Conservation (phyloP, 2,329 filamentous ascomycete species). For the Pseudopithomyces maydicus region DNA sequence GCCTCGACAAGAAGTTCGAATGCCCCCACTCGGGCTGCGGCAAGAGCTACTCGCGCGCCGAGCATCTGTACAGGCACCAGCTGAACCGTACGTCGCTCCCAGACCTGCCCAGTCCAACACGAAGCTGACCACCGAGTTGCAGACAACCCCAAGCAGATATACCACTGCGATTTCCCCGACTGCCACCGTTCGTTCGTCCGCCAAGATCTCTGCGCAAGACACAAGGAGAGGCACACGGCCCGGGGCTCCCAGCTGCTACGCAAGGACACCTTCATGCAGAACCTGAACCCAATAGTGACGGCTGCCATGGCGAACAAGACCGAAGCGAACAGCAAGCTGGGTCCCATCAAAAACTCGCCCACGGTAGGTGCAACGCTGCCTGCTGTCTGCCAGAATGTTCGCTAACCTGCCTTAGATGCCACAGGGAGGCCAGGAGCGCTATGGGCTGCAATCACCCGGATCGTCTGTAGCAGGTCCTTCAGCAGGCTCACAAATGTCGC, state of each 20-base stretch:
- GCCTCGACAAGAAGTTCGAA: conserved; percentile 71
- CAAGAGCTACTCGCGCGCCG: conserved; percentile 94
- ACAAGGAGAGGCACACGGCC: conserved; percentile 56
- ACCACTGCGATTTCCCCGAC: conserved; percentile 88
- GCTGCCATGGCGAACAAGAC: conserved; percentile 44
- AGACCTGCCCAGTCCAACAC: not conserved
- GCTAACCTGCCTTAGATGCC: conserved; percentile 20
- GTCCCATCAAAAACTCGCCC: conserved; percentile 27
- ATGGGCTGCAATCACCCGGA: conserved; percentile 39
- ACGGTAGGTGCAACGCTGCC: conserved; percentile 19
- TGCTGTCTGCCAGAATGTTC: not conserved
- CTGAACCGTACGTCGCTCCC: conserved; percentile 73
- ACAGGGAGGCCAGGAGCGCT: conserved; percentile 20
- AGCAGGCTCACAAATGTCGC: conserved; percentile 40
- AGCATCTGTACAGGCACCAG: conserved; percentile 96
- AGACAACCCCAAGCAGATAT: conserved; percentile 95
- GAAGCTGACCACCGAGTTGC: conserved; percentile 18
- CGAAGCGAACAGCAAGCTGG: conserved; percentile 25
- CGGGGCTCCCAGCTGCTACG: conserved; percentile 78
- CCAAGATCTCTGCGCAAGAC: conserved; percentile 83
- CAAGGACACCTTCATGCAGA: conserved; percentile 70
- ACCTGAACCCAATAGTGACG: conserved; percentile 49
- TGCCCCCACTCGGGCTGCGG: conserved; percentile 87
- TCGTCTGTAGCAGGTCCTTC: conserved; percentile 27
- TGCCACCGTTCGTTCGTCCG: conserved; percentile 91